Evolutionary conservation across 805 yeast species (phyloP), one percentile per base, ranked within the genome.

Genomic region (Saccharomycopsis fermentans): DNA sequence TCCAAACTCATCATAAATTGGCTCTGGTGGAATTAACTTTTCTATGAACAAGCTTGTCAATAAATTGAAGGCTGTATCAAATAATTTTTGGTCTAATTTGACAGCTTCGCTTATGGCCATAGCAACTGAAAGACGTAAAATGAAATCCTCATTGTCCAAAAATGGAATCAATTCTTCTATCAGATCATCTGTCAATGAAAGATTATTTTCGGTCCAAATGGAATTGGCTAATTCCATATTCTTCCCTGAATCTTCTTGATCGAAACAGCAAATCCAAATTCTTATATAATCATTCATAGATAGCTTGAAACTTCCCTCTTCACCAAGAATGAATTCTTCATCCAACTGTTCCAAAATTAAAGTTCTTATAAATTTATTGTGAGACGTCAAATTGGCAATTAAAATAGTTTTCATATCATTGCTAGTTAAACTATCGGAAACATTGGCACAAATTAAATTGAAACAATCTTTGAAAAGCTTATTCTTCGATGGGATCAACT

Each of bases 401-500:
- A 90, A 71, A 27, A 90, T 72, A 11, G 87, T 68, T 17, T 73
- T 65, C 62, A 89, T 70, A 68, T 92, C 97, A 2, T 66, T 70
- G 0, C 71, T 69, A 0, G 81, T 73, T 55, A 84, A 78, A 56
- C 82, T 80, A 21, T 83, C 76, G 0, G 96, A 81, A 26, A 90
- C 81, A 63, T 84, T 82, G 68, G 87, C 96, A 61, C 91, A 82
- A 52, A 94, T 69, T 0, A 94, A 78, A 55, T 84, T 73, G 69
- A 94, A 80, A 67, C 95, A 87, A 60, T 90, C 97, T 67, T 89
- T 89, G 12, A 94, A 85, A 55, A 82, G 71, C 64, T 90, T 90
- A 14, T 92, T 86, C 65, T 86, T 88, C 0, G 90, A 74, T 12
- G 96, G 88, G 55, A 87, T 73, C 26, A 50, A 32, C 6, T 56